Conservation (phyloP, 1,139 yeast species). For the Diutina siamensis region DNA sequence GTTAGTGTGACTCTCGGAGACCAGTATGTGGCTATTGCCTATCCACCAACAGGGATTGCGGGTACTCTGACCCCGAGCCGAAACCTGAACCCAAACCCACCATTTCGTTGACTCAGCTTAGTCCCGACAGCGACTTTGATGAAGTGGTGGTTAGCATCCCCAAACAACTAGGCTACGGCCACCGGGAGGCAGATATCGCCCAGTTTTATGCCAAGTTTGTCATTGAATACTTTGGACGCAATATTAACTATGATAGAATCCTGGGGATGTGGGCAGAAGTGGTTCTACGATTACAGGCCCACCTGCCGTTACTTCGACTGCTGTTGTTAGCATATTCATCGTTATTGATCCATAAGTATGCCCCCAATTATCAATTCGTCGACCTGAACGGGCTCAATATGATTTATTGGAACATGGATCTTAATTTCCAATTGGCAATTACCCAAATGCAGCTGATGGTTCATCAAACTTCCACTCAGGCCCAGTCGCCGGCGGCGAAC, state of each 20-base stretch:
- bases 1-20: conserved; percentile 1
- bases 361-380: background rate
- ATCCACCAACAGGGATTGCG: background rate
- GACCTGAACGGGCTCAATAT: background rate
- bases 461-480: background rate
- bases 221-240: no score
- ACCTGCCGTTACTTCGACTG: background rate
- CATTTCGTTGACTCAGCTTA: no score
- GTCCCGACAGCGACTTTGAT: no score
- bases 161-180: no score
- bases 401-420: background rate
- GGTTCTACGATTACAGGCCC: background rate
- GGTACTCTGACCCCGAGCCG: background rate
- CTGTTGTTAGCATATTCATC: background rate
- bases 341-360: conserved; percentile 2
- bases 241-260: no score
- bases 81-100: no score
- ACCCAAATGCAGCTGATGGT: background rate
- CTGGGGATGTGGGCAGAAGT: background rate
- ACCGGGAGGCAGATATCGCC: no score
- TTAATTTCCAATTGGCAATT: background rate
- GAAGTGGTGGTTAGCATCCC: no score
- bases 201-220: no score
- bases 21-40: conserved; percentile 4
- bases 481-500: background rate